Base-by-base conservation (phyloP, 1,284 basidiomycete species). In the Neolentinus lepideus region DNA sequence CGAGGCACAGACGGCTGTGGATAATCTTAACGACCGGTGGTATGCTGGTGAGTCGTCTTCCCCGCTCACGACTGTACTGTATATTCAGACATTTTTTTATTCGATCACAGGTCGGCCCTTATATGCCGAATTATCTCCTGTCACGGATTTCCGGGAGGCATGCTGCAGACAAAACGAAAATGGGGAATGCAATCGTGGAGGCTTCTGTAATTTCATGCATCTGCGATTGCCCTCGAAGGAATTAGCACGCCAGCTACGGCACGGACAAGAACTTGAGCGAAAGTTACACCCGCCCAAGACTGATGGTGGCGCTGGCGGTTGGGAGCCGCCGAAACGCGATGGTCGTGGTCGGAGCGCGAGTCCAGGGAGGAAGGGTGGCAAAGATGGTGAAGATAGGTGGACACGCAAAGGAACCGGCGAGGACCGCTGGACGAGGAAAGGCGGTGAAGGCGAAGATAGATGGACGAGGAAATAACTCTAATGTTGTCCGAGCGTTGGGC, bases 131-230 rank as follows among this genome's bases (percentile, higher is more conserved):
- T 80, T 99, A 24, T 96, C 93, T 1, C 97, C 97, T 3, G 97
- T 99, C 14, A 99, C 95, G 31, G 97, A 99, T 73, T 99, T 99
- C 70, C 86, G 96, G 54, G 97, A 99, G 74, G 96, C 96, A 0
- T 99, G 97, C 70, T 99, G 97, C 71, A 81, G 97, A 51, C 97
- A 99, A 71, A 98, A 98, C 65, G 94, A 98, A 70, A 90, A 97
- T 63, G 95, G 96, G 10, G 94, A 98, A 72, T 96, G 94, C 69
- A 94, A 94, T 66, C 85, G 94, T 54, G 94, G 94, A 54, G 94
- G 94, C 1, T 95, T 98, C 74, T 99, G 96, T 75, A 99, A 99
- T 73, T 99, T 99, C 68, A 98, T 98, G 94, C 96, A 99, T 74
- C 76, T 98, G 25, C 84, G 92, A 25, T 81, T 94, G 36, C 91